A percentile compares a stretch with the other conserved stretches of the same genome.
phyloP scores from a whole-genome alignment of 2,329 filamentous ascomycete species.

The Colletotrichum spinosum region DNA sequence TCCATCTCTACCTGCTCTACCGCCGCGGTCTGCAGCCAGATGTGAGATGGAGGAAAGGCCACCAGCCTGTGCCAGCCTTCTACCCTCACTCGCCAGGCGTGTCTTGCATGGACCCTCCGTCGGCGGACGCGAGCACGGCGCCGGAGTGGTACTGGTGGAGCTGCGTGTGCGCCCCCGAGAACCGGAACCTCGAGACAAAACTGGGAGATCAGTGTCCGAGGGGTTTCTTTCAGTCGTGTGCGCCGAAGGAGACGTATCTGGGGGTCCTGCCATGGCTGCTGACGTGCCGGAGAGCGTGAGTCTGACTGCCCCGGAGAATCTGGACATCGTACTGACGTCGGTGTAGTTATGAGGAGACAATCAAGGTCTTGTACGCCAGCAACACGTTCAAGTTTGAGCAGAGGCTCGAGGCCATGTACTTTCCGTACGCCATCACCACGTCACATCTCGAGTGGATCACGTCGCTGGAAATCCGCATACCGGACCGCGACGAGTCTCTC shows the following conservation, averaged over 20 bases:
- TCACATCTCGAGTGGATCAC: constrained; percentile 34
- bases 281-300: constrained; percentile 37
- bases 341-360: constrained; percentile 37
- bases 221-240: constrained; percentile 35
- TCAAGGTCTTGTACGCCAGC: constrained; percentile 35
- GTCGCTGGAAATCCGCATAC: constrained; percentile 37
- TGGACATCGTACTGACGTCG: constrained; percentile 17
- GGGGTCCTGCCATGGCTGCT: constrained; percentile 34
- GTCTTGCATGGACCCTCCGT: constrained; percentile 35
- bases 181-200: constrained; percentile 31
- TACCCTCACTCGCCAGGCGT: constrained; percentile 36
- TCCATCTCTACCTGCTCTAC: constrained; percentile 37
- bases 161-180: constrained; percentile 36
- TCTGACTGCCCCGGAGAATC: constrained; percentile 4
- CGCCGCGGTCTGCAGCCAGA: constrained; percentile 33
- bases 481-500: constrained; percentile 35
- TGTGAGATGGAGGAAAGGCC: constrained; percentile 36
- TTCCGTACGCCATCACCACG: constrained; percentile 21
- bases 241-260: constrained; percentile 31
- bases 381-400: constrained; percentile 38
- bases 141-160: constrained; percentile 39
- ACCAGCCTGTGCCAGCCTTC: constrained; percentile 34
- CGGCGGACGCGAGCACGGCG: constrained; percentile 24
- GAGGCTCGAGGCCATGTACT: constrained; percentile 36
- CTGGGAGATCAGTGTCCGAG: constrained; percentile 34